phyloP scores from a whole-genome alignment of 1,284 basidiomycete genomes.

The Agroathelia rolfsii region DNA sequence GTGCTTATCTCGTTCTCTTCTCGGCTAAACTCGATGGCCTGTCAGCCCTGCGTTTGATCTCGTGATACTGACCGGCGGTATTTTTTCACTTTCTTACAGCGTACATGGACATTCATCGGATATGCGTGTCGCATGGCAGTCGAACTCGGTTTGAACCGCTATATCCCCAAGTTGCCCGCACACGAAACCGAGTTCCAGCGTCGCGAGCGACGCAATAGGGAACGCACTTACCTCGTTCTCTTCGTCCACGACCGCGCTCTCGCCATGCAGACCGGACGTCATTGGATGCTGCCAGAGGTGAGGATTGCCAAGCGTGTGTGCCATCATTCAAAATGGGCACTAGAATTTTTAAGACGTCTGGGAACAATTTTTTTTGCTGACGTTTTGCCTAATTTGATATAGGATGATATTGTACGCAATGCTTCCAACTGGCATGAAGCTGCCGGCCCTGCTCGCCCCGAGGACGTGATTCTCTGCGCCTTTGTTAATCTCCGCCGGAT shows the following conservation, averaged over 20 bases:
- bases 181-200: slow-evolving; percentile 54
- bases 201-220: slow-evolving; percentile 68
- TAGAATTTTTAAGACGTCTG: too few relatives aligned
- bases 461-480: slow-evolving; percentile 69
- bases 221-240: slow-evolving; percentile 73
- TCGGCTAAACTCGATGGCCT: slow-evolving; percentile 12
- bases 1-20: slow-evolving; percentile 23
- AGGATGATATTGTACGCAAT: slow-evolving; percentile 60
- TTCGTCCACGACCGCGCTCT: slow-evolving; percentile 77
- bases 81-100: slow-evolving; percentile 36
- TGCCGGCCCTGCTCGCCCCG: slow-evolving; percentile 49
- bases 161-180: slow-evolving; percentile 37
- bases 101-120: slow-evolving; percentile 78
- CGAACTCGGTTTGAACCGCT: slow-evolving; percentile 67
- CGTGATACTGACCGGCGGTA: too few relatives aligned
- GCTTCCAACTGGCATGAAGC: slow-evolving; percentile 61
- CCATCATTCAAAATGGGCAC: too few relatives aligned
- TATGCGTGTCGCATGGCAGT: slow-evolving; percentile 83
- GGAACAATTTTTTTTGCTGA: neutral
- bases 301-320: slow-evolving; percentile 3
- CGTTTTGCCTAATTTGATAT: slow-evolving; percentile 8
- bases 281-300: slow-evolving; percentile 76
- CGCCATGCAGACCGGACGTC: slow-evolving; percentile 72
- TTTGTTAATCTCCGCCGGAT: slow-evolving; percentile 68
- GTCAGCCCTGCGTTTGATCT: slow-evolving; percentile 1